Evolutionary conservation across 176 grass and related monocot genomes (phyloP).

Genomic region (Bromus sterilis): DNA sequence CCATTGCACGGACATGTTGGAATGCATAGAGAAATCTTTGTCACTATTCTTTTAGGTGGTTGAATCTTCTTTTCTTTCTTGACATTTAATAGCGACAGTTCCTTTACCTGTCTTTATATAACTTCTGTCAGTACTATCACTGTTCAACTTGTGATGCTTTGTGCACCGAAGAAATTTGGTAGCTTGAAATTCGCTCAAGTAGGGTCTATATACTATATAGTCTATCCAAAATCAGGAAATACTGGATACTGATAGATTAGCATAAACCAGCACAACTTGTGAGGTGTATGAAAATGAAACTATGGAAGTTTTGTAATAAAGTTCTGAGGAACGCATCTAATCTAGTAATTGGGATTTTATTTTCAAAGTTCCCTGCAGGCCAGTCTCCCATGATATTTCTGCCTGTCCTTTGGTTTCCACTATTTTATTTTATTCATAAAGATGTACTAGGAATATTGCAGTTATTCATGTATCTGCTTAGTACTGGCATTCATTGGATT

Average conservation of each 20-base stretch:
- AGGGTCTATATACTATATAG: no score
- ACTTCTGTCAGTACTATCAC: not conserved
- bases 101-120: conserved; percentile 10
- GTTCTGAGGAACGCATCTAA: no score
- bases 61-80: not conserved
- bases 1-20: not conserved
- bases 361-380: no score
- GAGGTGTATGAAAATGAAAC: no score
- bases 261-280: no score
- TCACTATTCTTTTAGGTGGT: not conserved
- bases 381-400: no score
- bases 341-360: no score
- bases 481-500: not conserved
- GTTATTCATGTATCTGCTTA: not conserved
- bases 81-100: no score
- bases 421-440: no score
- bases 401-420: no score
- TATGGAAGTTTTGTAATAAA: no score
- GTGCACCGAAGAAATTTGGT: not conserved
- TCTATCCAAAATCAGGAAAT: not conserved
- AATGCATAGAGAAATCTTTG: not conserved
- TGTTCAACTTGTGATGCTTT: not conserved
- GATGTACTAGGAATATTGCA: not conserved
- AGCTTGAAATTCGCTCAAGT: not conserved
- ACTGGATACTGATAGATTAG: no score